Percentiles rank a stretch among this genome's conserved stretches.
phyloP scores from a whole-genome alignment of 441 rosid species.

The Euphorbia corollata region DNA sequence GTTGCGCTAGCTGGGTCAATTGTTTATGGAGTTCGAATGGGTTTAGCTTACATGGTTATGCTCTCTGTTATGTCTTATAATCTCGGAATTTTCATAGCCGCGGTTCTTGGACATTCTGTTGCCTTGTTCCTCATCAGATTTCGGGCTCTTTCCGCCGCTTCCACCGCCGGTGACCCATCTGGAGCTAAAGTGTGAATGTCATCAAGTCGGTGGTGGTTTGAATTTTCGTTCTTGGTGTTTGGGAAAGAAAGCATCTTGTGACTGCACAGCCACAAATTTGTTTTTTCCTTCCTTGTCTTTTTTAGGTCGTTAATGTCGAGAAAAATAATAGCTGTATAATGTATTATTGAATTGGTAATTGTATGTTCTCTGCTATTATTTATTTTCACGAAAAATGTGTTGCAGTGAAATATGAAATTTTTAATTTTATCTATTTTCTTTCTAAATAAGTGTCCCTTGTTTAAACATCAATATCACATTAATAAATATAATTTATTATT shows the following conservation, averaged over 20 bases:
- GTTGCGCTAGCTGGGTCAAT: slow-evolving; percentile 22
- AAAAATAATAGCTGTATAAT: neutral
- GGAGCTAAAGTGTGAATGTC: slow-evolving; percentile 25
- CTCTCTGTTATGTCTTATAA: slow-evolving; percentile 61
- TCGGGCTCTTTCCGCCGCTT: slow-evolving; percentile 23
- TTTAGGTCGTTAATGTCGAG: neutral
- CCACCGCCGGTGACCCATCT: slow-evolving; percentile 6
- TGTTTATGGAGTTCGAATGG: slow-evolving; percentile 30
- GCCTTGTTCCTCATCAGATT: slow-evolving; percentile 40
- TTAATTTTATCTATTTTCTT: too few relatives aligned
- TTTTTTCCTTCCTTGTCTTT: neutral
- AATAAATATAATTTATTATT: too few relatives aligned
- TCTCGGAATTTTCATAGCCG: slow-evolving; percentile 47
- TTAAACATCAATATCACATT: too few relatives aligned
- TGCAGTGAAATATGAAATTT: too few relatives aligned
- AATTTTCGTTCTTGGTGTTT: neutral
- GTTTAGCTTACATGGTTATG: slow-evolving; percentile 53
- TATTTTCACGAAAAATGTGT: too few relatives aligned
- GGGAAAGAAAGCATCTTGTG: neutral
- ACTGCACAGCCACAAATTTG: neutral
- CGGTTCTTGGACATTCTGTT: slow-evolving; percentile 37
- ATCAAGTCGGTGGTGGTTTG: neutral
- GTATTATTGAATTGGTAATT: neutral
- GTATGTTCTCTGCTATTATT: neutral
- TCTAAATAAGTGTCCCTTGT: too few relatives aligned